Conservation (phyloP, 768 basidiomycete species). For the Chlorophyllum brunneum region DNA sequence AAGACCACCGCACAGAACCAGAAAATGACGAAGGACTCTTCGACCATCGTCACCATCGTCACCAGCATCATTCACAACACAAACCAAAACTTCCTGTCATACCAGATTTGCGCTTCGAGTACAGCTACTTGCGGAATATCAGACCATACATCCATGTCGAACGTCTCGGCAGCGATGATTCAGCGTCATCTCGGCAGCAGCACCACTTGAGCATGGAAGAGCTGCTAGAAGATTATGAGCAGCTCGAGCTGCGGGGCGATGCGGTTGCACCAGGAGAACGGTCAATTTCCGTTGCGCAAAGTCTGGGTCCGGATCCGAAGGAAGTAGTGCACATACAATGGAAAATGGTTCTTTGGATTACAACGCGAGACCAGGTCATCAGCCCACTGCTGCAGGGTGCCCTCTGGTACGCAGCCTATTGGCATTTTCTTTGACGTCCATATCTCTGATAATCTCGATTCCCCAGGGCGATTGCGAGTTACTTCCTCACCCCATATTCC, state of each 20-base stretch:
- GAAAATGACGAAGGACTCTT: not conserved
- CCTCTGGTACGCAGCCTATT: conserved; percentile 46
- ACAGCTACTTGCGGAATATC: conserved; percentile 63
- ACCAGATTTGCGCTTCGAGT: conserved; percentile 76
- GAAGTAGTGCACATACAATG: conserved; percentile 48
- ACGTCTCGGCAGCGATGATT: not conserved
- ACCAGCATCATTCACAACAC: conserved; percentile 85
- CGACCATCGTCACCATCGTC: conserved; percentile 20
- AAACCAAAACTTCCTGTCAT: conserved; percentile 62
- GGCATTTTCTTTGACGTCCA: not conserved
- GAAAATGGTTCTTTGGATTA: conserved; percentile 58
- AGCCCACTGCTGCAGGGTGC: conserved; percentile 65
- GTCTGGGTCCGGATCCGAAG: conserved; percentile 12
- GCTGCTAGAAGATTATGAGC: conserved; percentile 24
- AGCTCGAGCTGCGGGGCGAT: conserved; percentile 22
- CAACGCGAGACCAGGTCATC: conserved; percentile 63
- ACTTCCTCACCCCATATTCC: conserved; percentile 39
- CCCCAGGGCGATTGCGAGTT: conserved; percentile 42
- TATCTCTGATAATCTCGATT: not conserved
- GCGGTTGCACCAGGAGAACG: conserved; percentile 15
- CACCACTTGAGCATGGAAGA: conserved; percentile 15
- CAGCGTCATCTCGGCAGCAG: conserved; percentile 29
- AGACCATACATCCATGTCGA: conserved; percentile 35
- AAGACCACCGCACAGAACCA: not conserved
- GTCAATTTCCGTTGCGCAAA: not conserved